These are phyloP conservation scores for Thalia dealbata DNA, from an alignment of 176 grass and related monocot genomes.

Conservation along the genomic window DNA sequence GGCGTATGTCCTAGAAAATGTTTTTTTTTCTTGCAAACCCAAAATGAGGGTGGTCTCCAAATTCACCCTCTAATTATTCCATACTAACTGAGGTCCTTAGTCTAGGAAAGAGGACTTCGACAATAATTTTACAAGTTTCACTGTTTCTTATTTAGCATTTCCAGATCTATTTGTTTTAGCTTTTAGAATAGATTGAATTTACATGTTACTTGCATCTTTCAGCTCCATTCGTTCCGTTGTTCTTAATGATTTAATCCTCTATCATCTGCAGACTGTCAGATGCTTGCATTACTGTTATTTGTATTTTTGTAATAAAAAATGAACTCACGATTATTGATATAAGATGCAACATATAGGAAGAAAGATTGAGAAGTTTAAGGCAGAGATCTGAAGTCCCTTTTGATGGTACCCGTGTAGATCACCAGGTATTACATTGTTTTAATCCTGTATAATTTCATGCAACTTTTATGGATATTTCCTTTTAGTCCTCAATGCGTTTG, in stretches of 20 bases:
- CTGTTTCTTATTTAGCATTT: not conserved
- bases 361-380: constrained; percentile 61
- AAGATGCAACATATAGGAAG: constrained; percentile 44
- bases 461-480: not conserved
- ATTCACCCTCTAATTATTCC: too few species aligned
- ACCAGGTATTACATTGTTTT: constrained; percentile 45
- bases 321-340: not conserved
- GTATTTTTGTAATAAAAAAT: not conserved
- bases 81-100: too few species aligned
- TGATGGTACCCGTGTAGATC: constrained; percentile 59
- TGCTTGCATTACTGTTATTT: not conserved
- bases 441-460: not conserved
- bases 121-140: not conserved
- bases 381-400: constrained; percentile 70
- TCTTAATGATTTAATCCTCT: not conserved
- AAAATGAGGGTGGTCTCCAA: too few species aligned
- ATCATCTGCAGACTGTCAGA: not conserved
- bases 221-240: not conserved
- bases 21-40: not conserved
- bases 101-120: not conserved
- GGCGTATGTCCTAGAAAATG: too few species aligned
- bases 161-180: not conserved
- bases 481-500: not conserved
- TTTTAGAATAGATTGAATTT: not conserved
- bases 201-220: not conserved